phyloP scores from a whole-genome alignment of 148 eudicot species.

The Rhododendron mucronatum region DNA sequence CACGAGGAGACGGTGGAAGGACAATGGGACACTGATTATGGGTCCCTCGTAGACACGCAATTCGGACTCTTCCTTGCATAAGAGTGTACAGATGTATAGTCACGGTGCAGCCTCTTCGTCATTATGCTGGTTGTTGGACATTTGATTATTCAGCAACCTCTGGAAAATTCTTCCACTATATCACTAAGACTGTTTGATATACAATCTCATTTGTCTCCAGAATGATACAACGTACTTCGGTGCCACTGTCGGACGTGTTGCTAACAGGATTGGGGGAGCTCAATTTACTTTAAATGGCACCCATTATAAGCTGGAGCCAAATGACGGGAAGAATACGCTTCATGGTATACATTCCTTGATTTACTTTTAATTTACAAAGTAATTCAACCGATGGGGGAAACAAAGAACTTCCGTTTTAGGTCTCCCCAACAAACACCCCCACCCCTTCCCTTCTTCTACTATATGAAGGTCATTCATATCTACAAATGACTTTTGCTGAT shows the following conservation, averaged over 20 bases:
- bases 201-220: slow-evolving; percentile 24
- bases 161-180: no score
- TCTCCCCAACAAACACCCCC: no score
- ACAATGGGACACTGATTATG: neutral
- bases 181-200: neutral
- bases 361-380: neutral
- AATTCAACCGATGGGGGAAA: neutral
- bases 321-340: slow-evolving; percentile 57
- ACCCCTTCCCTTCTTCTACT: no score
- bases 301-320: slow-evolving; percentile 52
- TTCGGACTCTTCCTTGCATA: neutral
- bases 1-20: neutral
- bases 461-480: neutral
- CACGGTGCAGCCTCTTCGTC: neutral
- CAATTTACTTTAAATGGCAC: slow-evolving; percentile 54
- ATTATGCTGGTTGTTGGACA: neutral
- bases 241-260: slow-evolving; percentile 78
- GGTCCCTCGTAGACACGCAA: neutral
- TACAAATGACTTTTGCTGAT: no score
- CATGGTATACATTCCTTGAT: slow-evolving; percentile 46
- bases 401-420: neutral
- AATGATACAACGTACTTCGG: slow-evolving; percentile 61
- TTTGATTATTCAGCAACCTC: neutral
- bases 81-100: neutral
- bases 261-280: slow-evolving; percentile 75